These are phyloP conservation scores for Guyanaporus albipodus DNA, from an alignment of 768 basidiomycete genomes.

Conservation along the genomic window DNA sequence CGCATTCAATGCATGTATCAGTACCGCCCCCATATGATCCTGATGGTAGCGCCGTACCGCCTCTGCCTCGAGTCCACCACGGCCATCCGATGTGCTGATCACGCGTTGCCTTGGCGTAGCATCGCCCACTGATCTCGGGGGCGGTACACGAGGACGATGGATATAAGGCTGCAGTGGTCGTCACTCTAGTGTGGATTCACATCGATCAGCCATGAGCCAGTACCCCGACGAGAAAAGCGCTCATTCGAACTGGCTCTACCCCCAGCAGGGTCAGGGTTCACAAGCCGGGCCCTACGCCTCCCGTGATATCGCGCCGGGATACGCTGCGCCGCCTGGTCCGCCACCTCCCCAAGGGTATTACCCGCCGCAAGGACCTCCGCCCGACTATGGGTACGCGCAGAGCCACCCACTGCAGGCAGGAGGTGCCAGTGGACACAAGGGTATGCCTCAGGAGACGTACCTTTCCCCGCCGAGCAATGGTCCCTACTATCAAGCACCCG, in stretches of 20 bases:
- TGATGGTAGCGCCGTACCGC: conserved; percentile 5
- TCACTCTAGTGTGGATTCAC: background rate
- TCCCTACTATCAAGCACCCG: background rate
- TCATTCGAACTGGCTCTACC: conserved; percentile 12
- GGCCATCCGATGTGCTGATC: background rate
- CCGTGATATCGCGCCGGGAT: conserved; percentile 4
- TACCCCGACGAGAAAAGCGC: conserved; percentile 26
- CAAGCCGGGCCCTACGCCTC: conserved; percentile 8
- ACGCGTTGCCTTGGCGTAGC: background rate
- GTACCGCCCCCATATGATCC: conserved; percentile 3
- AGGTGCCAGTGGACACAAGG: background rate
- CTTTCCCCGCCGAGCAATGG: background rate
- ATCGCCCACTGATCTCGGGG: background rate
- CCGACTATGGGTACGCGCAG: conserved; percentile 9
- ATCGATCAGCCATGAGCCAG: conserved; percentile 14
- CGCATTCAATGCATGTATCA: conserved; percentile 14
- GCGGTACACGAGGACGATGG: background rate
- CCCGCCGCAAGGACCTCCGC: conserved; percentile 9
- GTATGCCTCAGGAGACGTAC: background rate
- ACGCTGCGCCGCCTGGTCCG: background rate
- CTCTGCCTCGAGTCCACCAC: conserved; percentile 1
- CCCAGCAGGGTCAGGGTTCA: conserved; percentile 3
- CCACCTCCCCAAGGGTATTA: conserved; percentile 5
- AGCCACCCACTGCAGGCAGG: background rate
- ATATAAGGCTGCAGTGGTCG: conserved; percentile 1